A percentile compares a stretch with the other conserved stretches of the same genome.
These are phyloP conservation scores for Plasmodium chabaudi DNA, from an alignment of 169 alveolate genomes.

Conservation along the genomic window DNA sequence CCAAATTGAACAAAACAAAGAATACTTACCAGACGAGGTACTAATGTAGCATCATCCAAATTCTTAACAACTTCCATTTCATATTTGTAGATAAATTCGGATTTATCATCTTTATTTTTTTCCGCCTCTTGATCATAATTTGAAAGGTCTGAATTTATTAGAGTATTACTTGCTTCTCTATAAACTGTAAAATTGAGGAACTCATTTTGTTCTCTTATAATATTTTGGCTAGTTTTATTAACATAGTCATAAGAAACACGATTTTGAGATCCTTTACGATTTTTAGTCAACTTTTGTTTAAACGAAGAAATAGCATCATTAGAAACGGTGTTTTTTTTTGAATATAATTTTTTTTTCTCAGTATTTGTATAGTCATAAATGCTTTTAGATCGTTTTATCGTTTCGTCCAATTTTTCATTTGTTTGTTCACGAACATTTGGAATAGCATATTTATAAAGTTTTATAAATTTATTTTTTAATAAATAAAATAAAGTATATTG, in stretches of 20 bases:
- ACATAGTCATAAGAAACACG: conserved; percentile 15
- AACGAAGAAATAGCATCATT: not conserved
- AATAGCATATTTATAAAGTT: not conserved
- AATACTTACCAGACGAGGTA: conserved; percentile 34
- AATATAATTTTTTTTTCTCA: not conserved
- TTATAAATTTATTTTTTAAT: conserved; percentile 66
- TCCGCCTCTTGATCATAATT: not conserved
- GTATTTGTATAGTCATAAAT: not conserved
- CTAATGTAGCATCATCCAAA: conserved; percentile 33
- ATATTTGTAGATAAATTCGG: not conserved
- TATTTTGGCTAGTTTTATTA: conserved; percentile 14
- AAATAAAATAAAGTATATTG: conserved; percentile 77
- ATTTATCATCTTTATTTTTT: not conserved
- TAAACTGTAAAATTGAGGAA: conserved; percentile 1
- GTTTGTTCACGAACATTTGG: too few species aligned
- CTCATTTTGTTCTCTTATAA: conserved; percentile 31
- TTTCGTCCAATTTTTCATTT: not conserved
- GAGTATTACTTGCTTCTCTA: not conserved
- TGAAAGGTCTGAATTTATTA: not conserved
- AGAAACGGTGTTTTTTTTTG: not conserved
- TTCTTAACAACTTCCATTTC: conserved; percentile 27
- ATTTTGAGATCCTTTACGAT: not conserved
- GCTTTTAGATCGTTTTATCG: not conserved
- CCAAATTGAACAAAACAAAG: not conserved
- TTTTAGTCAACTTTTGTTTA: not conserved